Base-by-base conservation (phyloP, 164 flowering plant species). In the Litsea cubeba region DNA sequence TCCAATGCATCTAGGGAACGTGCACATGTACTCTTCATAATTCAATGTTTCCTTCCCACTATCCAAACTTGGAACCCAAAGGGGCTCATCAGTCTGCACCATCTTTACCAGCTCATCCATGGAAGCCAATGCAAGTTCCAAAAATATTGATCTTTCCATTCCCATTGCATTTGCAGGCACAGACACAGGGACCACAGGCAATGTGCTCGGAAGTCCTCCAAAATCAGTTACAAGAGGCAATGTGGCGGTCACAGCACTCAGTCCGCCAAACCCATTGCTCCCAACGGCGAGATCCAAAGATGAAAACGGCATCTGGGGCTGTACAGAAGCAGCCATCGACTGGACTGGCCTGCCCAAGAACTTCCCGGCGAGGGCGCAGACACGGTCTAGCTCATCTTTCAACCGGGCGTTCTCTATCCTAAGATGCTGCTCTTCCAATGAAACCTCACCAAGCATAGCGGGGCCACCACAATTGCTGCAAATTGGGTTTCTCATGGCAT, bases 381-480 rank as follows among this genome's bases (percentile, higher is more conserved):
- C 98, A 3, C 98, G 95, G 46, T 93, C 97, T 3, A 93, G 70
- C 79, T 93, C 99, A 46, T 95, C 99, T 71, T 91, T 90, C 0
- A 95, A 74, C 1, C 97, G 86, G 2, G 93, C 98, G 79, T 95
- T 93, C 77, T 95, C 99, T 49, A 95, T 87, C 82, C 98, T 76
- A 20, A 95, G 90, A 30, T 93, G 98, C 74, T 93, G 98, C 58
- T 93, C 99, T 68, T 93, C 98, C 20, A 95, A 77, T 3, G 99
- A 93, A 0, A 89, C 83, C 30, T 93, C 99, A 0, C 98, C 98
- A 2, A 91, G 85, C 69, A 95, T 85, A 3, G 97, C 97, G 0
- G 95, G 93, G 10, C 99, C 98, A 1, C 98, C 98, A 40, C 99
- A 93, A 83, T 88, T 92, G 23, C 83, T 82, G 86, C 99, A 95